Percentiles rank a stretch among this genome's conserved stretches.
phyloP scores from a whole-genome alignment of 1,139 yeast species.

The Yamadazyma triangularis region DNA sequence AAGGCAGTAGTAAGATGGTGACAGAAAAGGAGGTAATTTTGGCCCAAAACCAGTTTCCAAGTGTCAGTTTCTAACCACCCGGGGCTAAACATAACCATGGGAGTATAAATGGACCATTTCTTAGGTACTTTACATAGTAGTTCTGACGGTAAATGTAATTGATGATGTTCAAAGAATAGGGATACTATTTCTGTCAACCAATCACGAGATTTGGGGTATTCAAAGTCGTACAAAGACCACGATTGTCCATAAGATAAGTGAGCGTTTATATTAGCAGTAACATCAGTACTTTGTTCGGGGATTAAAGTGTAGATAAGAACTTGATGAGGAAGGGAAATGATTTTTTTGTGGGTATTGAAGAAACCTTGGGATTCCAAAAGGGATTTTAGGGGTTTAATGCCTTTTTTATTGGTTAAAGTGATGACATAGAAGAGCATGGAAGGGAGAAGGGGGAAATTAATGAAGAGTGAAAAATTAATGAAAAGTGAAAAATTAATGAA shows the following conservation, averaged over 20 bases:
- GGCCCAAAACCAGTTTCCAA: slow-evolving; percentile 60
- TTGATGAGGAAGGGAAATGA: too few relatives aligned
- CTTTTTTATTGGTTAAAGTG: too few relatives aligned
- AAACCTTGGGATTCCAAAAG: too few relatives aligned
- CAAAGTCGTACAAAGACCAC: not conserved
- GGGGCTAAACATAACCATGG: slow-evolving; percentile 54
- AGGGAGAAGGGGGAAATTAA: too few relatives aligned
- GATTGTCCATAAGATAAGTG: slow-evolving; percentile 1
- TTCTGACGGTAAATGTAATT: not conserved
- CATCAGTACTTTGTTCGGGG: not conserved
- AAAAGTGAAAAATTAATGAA: too few relatives aligned
- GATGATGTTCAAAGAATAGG: not conserved
- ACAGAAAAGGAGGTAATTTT: slow-evolving; percentile 54
- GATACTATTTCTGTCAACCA: slow-evolving; percentile 1
- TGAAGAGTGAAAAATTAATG: too few relatives aligned
- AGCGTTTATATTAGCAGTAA: slow-evolving; percentile 3
- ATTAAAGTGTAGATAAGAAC: slow-evolving; percentile 12
- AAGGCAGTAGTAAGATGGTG: slow-evolving; percentile 14
- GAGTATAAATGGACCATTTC: slow-evolving; percentile 63
- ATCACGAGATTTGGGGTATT: not conserved
- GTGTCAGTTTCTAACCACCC: slow-evolving; percentile 32
- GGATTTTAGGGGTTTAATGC: too few relatives aligned
- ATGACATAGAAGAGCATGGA: too few relatives aligned
- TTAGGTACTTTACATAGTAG: slow-evolving; percentile 34
- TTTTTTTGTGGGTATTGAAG: too few relatives aligned